Conservation (phyloP, 495 filamentous ascomycete species). For the Trichoderma gamsii region DNA sequence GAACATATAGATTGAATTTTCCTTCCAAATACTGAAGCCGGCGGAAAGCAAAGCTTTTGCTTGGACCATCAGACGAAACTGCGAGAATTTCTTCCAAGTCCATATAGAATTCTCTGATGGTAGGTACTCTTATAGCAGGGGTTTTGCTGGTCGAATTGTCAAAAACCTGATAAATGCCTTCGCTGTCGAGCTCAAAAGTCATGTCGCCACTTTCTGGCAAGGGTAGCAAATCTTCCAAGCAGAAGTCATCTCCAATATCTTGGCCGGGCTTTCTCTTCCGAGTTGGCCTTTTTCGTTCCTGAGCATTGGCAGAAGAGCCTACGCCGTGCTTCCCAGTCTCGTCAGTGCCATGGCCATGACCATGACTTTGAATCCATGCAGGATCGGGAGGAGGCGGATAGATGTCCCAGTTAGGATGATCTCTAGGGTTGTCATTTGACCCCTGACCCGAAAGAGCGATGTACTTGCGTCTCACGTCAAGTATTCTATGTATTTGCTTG, state of each 20-base stretch:
- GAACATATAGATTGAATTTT: constrained; percentile 87
- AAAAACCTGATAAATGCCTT: constrained; percentile 88
- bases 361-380: not conserved
- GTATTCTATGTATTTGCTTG: constrained; percentile 73
- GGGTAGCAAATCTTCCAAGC: constrained; percentile 67
- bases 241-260: constrained; percentile 74
- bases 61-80: constrained; percentile 87
- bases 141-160: constrained; percentile 56
- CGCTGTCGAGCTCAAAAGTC: constrained; percentile 69
- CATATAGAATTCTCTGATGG: constrained; percentile 87
- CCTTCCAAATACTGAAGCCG: constrained; percentile 91
- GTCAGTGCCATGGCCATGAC: not conserved
- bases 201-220: constrained; percentile 64
- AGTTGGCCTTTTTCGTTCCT: not conserved
- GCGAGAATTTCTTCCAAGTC: constrained; percentile 79
- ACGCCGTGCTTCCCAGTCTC: not conserved
- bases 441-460: constrained; percentile 77
- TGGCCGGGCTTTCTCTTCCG: constrained; percentile 46
- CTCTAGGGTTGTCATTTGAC: constrained; percentile 75
- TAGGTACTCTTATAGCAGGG: constrained; percentile 70
- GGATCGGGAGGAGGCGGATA: constrained; percentile 56
- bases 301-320: not conserved
- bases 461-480: constrained; percentile 82
- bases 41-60: constrained; percentile 93
- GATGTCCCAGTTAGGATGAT: constrained; percentile 75